Evolutionary conservation across 2,329 filamentous ascomycete genomes (phyloP), one percentile per base, ranked within the genome.

Genomic region (Bipolaris oryzae): DNA sequence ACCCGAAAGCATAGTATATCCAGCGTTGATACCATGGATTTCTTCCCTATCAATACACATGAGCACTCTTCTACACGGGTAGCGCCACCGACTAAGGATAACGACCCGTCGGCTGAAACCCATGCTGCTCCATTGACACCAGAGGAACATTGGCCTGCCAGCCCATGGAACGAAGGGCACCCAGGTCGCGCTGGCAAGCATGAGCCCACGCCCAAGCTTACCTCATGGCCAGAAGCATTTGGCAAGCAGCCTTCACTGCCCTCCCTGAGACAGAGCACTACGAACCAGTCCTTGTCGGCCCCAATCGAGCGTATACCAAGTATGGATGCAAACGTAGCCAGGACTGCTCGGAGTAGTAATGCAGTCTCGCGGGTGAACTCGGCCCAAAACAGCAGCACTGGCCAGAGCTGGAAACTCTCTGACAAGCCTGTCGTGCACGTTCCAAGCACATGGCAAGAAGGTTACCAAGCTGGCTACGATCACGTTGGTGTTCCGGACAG

Each of bases 41-140:
- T 78, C 65, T 78, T 78, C 41, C 76, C 76, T 9, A 73, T 63
- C 7, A 77, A 77, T 44, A 74, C 76, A 9, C 74, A 77, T 31
- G 75, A 77, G 59, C 71, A 77, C 60, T 77, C 75, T 11, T 72
- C 72, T n/a, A 76, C 73, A 15, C 63, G 73, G 31, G 48, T 72
- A 16, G 72, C 71, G 4, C 73, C 73, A 3, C 59, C 57, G 18
- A 42, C 43, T 13, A 56, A 58, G 31, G 60, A 61, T 16, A 47
- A 50, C 11, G 61, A 60, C 33, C 61, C 53, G 15, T 55, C 61
- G 20, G 52, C 53, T 28, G 65, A 71, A 7, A 66, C 64, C 5
- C 59, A 51, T 5, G 51, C 42, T n/a, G 48, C 60, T n/a, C 70
- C 72, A 9, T 63, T 63, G 21, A 76, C 74, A 10, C 73, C 74